phyloP scores from a whole-genome alignment of 2,329 filamentous ascomycete genomes.

The Hymenoscyphus fructigenus region DNA sequence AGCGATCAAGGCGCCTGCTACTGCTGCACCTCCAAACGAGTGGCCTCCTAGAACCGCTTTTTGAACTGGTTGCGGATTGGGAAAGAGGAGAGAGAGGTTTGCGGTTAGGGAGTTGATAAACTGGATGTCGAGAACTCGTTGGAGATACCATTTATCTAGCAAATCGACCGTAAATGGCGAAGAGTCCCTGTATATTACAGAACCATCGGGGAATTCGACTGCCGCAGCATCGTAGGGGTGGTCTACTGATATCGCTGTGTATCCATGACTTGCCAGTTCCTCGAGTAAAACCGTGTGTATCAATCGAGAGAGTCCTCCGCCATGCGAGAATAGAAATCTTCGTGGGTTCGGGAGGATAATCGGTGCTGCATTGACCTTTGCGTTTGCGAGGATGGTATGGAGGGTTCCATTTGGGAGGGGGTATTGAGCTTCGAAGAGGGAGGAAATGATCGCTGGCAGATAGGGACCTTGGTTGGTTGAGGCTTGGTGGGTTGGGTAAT shows the following conservation, averaged over 20 bases:
- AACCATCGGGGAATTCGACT: conserved; percentile 34
- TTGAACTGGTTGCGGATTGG: neutral
- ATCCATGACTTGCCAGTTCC: conserved; percentile 35
- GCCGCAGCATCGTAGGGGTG: conserved; percentile 36
- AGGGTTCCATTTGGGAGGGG: neutral
- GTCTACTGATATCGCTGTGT: conserved; percentile 36
- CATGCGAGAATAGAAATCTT: neutral
- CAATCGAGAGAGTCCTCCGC: neutral
- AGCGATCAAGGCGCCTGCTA: neutral
- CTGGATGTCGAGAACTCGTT: neutral
- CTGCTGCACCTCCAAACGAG: neutral
- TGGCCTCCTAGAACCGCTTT: conserved; percentile 1
- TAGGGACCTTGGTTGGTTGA: neutral
- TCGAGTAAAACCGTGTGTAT: conserved; percentile 27
- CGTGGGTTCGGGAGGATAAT: neutral
- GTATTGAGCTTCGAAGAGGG: neutral
- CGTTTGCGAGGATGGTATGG: neutral
- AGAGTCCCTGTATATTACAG: neutral
- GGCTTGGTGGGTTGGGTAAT: neutral
- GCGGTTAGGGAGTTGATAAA: neutral
- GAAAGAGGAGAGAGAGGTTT: neutral
- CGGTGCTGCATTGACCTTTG: neutral
- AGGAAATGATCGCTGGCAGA: neutral
- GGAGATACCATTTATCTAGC: neutral
- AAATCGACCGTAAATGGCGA: neutral